Percentiles rank a stretch among this genome's conserved stretches.
phyloP scores from a whole-genome alignment of 2,329 filamentous ascomycete genomes.

The Alternaria novae-zelandiae region DNA sequence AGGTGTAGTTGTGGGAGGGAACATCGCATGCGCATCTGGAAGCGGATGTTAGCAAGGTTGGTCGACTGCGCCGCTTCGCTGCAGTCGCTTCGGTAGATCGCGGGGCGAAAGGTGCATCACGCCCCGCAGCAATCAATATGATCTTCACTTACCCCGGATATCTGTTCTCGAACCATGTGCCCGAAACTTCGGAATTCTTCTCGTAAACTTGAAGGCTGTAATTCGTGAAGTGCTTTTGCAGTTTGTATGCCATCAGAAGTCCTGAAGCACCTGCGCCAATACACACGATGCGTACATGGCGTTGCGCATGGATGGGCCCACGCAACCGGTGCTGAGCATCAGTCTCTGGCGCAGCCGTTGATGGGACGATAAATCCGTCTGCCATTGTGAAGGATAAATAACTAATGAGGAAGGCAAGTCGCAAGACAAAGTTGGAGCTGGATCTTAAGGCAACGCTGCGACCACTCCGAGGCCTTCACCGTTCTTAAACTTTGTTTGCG shows the following conservation, averaged over 20 bases:
- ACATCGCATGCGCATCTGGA: constrained; percentile 57
- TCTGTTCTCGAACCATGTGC: constrained; percentile 62
- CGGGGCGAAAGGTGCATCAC: background rate
- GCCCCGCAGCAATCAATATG: constrained; percentile 1
- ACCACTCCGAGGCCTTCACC: background rate
- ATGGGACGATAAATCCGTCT: constrained; percentile 37
- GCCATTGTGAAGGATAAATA: constrained; percentile 11
- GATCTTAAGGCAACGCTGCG: background rate
- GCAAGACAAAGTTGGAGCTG: background rate
- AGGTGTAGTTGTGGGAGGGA: constrained; percentile 60
- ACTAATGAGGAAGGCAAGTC: background rate
- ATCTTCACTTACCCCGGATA: constrained; percentile 46
- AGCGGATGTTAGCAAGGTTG: constrained; percentile 13
- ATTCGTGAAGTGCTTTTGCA: constrained; percentile 54
- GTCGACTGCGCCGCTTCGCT: background rate
- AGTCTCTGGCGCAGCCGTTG: constrained; percentile 23
- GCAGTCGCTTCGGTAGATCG: background rate
- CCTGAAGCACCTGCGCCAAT: constrained; percentile 59
- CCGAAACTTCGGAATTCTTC: constrained; percentile 56
- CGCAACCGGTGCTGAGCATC: constrained; percentile 35
- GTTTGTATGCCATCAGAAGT: constrained; percentile 57
- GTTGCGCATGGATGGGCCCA: constrained; percentile 44
- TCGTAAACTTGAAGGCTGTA: constrained; percentile 55
- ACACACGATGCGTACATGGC: constrained; percentile 50
- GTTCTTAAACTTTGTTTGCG: constrained; percentile 5